Evolutionary conservation across 768 basidiomycete species (phyloP), one percentile per base, ranked within the genome.

Genomic region (Cystofilobasidium ferigula): DNA sequence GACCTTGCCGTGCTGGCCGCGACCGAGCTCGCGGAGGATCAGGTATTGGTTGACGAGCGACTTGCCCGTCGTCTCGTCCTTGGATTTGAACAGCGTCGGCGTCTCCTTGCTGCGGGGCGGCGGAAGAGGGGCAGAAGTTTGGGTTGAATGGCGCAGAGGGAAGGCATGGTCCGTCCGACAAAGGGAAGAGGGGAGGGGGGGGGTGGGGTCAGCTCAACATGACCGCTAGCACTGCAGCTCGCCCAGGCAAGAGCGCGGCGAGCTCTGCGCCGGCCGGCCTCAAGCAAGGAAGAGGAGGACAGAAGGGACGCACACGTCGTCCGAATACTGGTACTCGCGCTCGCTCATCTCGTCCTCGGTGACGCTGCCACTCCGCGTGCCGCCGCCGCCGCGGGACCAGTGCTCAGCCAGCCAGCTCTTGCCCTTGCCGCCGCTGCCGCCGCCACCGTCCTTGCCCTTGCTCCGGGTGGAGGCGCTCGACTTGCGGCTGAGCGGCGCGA

Each of bases 1-100:
- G 68, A 97, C 93, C 72, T 86, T 84, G 57, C 93, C 93, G 73
- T 95, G 92, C 73, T 89, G 88, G 16, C 93, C 93, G 65, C 82
- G 83, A 26, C 93, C 93, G 26, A 95, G 84, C 72, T 82, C 82
- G 63, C 81, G 80, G 61, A 85, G 79, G 64, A 91, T 83, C 57
- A 84, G 78, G 75, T 94, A 97, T 76, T 93, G 88, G 78, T 97
- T 97, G 70, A 95, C 75, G 78, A 79, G 79, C 65, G 77, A 76
- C n/a, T 72, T 64, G 3, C 75, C 76, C 3, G 75, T 72, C 40
- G 64, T 70, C 8, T 71, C 72, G 64, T 77, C 73, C 12, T 70
- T 61, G 18, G 70, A 67, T 16, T 73, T 61, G 8, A 70, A 68
- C 36, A 76, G 59, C 24, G 69, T 69, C 5, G 69, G 70, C 9